A percentile compares a stretch with the other conserved stretches of the same genome.
These are phyloP conservation scores for Podila minutissima DNA, from an alignment of 192 early-diverging fungal genomes.

Conservation along the genomic window DNA sequence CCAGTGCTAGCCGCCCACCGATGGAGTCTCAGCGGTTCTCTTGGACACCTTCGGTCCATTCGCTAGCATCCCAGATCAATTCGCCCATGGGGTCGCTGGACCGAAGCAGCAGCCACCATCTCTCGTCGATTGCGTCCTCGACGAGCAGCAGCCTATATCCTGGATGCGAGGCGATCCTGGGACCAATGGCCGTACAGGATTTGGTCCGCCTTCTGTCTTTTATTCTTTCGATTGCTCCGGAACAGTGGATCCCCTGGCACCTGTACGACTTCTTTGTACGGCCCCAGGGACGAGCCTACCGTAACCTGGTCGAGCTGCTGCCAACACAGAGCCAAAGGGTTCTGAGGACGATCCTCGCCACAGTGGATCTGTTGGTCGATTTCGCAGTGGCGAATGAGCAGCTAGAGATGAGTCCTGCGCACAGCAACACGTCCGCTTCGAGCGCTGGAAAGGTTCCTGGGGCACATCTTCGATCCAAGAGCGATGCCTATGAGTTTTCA, in stretches of 20 bases:
- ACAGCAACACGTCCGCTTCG: too few relatives aligned
- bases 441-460: not conserved
- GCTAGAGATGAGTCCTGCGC: not conserved
- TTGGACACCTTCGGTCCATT: not conserved
- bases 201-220: constrained; percentile 11
- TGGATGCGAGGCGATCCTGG: constrained; percentile 20
- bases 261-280: constrained; percentile 39
- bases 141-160: not conserved
- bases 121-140: not conserved
- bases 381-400: constrained; percentile 7
- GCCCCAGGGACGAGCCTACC: constrained; percentile 20
- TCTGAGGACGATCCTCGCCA: constrained; percentile 22
- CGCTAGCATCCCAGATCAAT: not conserved
- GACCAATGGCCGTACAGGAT: constrained; percentile 15
- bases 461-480: constrained; percentile 22
- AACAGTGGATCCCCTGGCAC: constrained; percentile 47
- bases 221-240: constrained; percentile 18
- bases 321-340: constrained; percentile 38
- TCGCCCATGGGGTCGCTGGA: not conserved
- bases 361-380: constrained; percentile 23
- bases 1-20: not conserved
- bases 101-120: not conserved
- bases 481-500: not conserved
- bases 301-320: constrained; percentile 30
- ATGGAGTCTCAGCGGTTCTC: too few relatives aligned